Percentiles rank a stretch among this genome's conserved stretches.
These are phyloP conservation scores for Naganishia onofrii DNA, from an alignment of 768 basidiomycete genomes.

Conservation along the genomic window DNA sequence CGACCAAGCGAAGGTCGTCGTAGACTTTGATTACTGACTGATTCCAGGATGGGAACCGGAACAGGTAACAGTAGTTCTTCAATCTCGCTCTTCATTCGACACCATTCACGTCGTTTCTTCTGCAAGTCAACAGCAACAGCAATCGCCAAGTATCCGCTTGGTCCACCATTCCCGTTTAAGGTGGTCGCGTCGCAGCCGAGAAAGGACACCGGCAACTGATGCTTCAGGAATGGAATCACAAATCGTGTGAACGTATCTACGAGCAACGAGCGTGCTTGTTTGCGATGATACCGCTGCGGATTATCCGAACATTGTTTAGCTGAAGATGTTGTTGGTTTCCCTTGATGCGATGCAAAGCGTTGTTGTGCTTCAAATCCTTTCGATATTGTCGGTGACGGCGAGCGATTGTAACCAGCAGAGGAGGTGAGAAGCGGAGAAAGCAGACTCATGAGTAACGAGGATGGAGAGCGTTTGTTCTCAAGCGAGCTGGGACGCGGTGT, in stretches of 20 bases:
- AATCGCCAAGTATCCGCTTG: neutral
- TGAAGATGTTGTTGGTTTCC: neutral
- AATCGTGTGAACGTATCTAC: conserved; percentile 51
- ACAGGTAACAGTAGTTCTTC: neutral
- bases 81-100: conserved; percentile 19
- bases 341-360: conserved; percentile 3
- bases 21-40: too few relatives aligned
- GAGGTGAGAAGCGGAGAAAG: conserved; percentile 39
- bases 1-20: too few relatives aligned
- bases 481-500: neutral
- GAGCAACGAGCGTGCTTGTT: conserved; percentile 49
- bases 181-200: conserved; percentile 37
- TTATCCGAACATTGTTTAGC: conserved; percentile 1
- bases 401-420: conserved; percentile 27
- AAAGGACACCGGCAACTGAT: conserved; percentile 43
- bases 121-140: neutral
- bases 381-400: neutral
- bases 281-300: conserved; percentile 46
- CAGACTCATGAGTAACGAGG: conserved; percentile 45
- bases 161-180: too few relatives aligned
- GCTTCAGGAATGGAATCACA: conserved; percentile 49
- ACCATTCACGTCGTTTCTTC: neutral
- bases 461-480: conserved; percentile 32
- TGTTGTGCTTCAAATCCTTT: neutral
- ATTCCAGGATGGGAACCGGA: too few relatives aligned